These are phyloP conservation scores for Xerocomus brunneocitrinus DNA, from an alignment of 768 basidiomycete species.

Conservation along the genomic window DNA sequence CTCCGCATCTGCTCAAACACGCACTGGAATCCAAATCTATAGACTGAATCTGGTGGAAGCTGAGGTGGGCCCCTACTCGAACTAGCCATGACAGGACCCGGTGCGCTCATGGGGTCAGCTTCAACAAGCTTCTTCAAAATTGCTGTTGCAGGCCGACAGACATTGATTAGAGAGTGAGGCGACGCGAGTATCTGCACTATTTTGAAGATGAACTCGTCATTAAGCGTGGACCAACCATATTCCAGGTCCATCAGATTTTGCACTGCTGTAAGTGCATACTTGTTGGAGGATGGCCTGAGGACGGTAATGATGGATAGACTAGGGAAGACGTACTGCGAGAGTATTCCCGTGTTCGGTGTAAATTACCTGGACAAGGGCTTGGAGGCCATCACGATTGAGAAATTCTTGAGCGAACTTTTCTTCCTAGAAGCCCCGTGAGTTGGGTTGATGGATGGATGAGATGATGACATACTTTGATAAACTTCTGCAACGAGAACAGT, in stretches of 20 bases:
- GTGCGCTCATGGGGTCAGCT: conserved; percentile 68
- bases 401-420: conserved; percentile 81
- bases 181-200: conserved; percentile 78
- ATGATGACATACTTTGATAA: conserved; percentile 54
- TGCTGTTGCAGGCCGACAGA: conserved; percentile 86
- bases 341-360: conserved; percentile 70
- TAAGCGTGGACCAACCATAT: conserved; percentile 75
- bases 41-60: conserved; percentile 65
- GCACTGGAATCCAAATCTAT: conserved; percentile 77
- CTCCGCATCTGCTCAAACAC: conserved; percentile 81
- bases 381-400: conserved; percentile 64
- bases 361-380: conserved; percentile 68
- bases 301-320: not conserved
- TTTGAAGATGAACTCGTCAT: conserved; percentile 66
- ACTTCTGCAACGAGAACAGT: conserved; percentile 74
- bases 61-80: conserved; percentile 54
- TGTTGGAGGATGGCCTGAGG: conserved; percentile 10
- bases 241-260: conserved; percentile 87
- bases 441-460: not conserved
- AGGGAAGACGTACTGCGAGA: conserved; percentile 57
- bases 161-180: conserved; percentile 74
- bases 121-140: conserved; percentile 89
- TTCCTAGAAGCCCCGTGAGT: conserved; percentile 46
- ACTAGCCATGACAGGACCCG: conserved; percentile 53
- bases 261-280: conserved; percentile 85